Evolutionary conservation across 2,329 filamentous ascomycete species (phyloP).

Genomic region (Pseudopithomyces chartarum): DNA sequence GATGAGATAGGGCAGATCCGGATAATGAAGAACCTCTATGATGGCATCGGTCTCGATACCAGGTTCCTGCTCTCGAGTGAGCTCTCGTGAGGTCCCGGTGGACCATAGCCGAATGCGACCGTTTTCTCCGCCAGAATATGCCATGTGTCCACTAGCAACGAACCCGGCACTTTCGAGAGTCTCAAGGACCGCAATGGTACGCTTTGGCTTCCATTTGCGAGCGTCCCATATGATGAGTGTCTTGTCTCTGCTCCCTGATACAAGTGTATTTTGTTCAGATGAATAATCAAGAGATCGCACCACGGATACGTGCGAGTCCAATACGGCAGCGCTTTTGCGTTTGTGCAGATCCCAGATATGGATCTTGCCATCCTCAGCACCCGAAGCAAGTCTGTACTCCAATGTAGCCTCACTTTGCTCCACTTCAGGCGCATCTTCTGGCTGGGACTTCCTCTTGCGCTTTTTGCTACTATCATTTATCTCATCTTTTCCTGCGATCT

Average conservation of each 20-base stretch:
- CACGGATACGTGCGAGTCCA: slow-evolving; percentile 94
- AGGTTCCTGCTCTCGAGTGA: slow-evolving; percentile 73
- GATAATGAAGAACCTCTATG: slow-evolving; percentile 70
- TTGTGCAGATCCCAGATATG: slow-evolving; percentile 91
- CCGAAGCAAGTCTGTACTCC: slow-evolving; percentile 83
- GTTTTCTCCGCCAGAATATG: slow-evolving; percentile 84
- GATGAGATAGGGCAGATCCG: slow-evolving; percentile 71
- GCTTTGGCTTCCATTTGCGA: slow-evolving; percentile 79
- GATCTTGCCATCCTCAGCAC: slow-evolving; percentile 92
- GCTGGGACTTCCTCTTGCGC: slow-evolving; percentile 48
- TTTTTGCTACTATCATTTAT: slow-evolving; percentile 39
- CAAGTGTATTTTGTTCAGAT: slow-evolving; percentile 70
- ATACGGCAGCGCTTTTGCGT: slow-evolving; percentile 72
- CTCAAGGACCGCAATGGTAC: slow-evolving; percentile 83
- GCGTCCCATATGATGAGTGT: slow-evolving; percentile 93
- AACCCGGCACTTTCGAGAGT: slow-evolving; percentile 85
- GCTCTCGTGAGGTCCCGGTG: slow-evolving; percentile 74
- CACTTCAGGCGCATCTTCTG: slow-evolving; percentile 49
- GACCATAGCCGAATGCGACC: slow-evolving; percentile 86
- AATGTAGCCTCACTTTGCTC: slow-evolving; percentile 53
- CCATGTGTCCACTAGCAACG: slow-evolving; percentile 69
- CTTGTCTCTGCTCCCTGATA: slow-evolving; percentile 90
- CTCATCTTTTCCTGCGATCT: slow-evolving; percentile 55
- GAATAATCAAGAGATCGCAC: slow-evolving; percentile 89
- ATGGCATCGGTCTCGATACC: slow-evolving; percentile 69